Conservation (phyloP, 768 basidiomycete species). For the Collybiopsis luxurians region DNA sequence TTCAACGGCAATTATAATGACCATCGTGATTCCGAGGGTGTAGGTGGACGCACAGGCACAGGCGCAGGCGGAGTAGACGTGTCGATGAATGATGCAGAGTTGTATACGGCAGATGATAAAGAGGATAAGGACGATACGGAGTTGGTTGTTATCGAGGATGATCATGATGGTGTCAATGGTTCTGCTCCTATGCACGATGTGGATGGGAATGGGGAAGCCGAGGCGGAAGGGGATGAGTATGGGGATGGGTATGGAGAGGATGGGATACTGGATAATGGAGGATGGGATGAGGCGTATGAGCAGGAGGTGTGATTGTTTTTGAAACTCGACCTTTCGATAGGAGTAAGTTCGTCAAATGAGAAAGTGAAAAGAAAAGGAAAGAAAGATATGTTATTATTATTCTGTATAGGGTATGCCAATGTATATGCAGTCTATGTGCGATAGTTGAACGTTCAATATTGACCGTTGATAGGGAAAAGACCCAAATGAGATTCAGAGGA, state of each 20-base stretch:
- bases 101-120: conserved; percentile 21
- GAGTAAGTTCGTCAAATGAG: no score
- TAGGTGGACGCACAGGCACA: not conserved
- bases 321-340: no score
- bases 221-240: conserved; percentile 45
- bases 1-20: not conserved
- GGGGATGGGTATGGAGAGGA: conserved; percentile 54
- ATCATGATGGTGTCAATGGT: conserved; percentile 30
- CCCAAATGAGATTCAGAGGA: no score
- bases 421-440: no score
- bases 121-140: conserved; percentile 47
- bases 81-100: conserved; percentile 4
- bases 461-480: no score
- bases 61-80: not conserved
- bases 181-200: conserved; percentile 14
- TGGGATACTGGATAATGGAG: conserved; percentile 37
- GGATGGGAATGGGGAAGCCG: conserved; percentile 15
- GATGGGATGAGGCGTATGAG: conserved; percentile 60
- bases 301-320: conserved; percentile 53
- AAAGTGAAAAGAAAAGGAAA: no score
- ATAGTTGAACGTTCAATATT: no score
- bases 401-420: no score
- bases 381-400: no score
- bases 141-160: conserved; percentile 40
- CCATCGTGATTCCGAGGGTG: not conserved